Conservation (phyloP, 371 early-diverging fungal genomes). For the Synchytrium microbalum region DNA sequence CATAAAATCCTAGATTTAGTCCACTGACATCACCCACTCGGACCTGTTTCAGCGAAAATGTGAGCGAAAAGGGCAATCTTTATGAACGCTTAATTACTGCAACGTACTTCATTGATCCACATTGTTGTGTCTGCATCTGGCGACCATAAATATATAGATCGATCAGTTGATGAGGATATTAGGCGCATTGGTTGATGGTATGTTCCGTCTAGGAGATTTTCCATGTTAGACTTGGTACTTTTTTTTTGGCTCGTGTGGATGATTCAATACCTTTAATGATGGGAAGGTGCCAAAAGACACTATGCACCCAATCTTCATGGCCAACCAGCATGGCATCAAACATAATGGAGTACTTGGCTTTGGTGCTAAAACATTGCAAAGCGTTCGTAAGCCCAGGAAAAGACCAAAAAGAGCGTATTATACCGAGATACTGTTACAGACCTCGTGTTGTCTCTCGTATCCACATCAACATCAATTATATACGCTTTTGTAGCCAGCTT, state of each 20-base stretch:
- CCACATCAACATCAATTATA: conserved; percentile 43
- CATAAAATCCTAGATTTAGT: conserved; percentile 71
- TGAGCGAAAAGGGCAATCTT: background rate
- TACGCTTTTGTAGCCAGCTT: conserved; percentile 78
- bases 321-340: conserved; percentile 79
- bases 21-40: conserved; percentile 92
- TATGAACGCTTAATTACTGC: background rate
- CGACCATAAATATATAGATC: conserved; percentile 86
- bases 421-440: too few species aligned
- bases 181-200: conserved; percentile 63
- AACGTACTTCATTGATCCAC: conserved; percentile 62
- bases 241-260: background rate
- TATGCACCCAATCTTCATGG: conserved; percentile 94
- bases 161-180: conserved; percentile 86
- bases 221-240: too few species aligned
- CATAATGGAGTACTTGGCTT: conserved; percentile 56
- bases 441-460: background rate
- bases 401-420: background rate
- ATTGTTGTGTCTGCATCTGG: conserved; percentile 74
- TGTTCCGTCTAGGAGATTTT: conserved; percentile 2
- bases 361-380: too few species aligned
- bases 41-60: conserved; percentile 16
- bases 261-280: conserved; percentile 11
- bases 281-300: conserved; percentile 68
- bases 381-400: too few species aligned